Conservation (phyloP, 1,284 basidiomycete species). For the Ceratobasidium papillatum region DNA sequence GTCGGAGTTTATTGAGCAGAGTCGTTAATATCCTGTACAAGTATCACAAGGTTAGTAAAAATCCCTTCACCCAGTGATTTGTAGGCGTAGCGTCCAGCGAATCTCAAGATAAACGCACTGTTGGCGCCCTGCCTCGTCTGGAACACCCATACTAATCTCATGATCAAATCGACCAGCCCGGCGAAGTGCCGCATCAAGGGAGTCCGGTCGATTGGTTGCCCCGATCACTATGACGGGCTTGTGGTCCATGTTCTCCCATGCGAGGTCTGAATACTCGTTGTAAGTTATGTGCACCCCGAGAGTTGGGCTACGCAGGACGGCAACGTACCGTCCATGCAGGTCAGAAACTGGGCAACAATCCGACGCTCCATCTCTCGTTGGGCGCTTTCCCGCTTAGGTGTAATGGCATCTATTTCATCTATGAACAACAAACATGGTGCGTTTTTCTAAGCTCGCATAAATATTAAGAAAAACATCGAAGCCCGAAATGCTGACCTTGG, state of each 20-base stretch:
- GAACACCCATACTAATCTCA: constrained; percentile 97
- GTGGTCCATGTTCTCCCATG: constrained; percentile 90
- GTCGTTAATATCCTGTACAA: constrained; percentile 78
- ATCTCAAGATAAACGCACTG: constrained; percentile 66
- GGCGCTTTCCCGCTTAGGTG: constrained; percentile 95
- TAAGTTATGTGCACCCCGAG: neutral
- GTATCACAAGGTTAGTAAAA: neutral
- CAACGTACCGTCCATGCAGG: constrained; percentile 91
- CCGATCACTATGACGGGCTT: constrained; percentile 95
- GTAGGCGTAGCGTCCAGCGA: neutral
- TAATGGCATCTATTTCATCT: constrained; percentile 98
- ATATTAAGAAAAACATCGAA: neutral
- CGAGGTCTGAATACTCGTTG: constrained; percentile 68
- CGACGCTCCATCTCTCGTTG: constrained; percentile 97
- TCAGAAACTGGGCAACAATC: constrained; percentile 96
- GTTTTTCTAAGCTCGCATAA: constrained; percentile 63
- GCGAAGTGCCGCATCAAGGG: constrained; percentile 90
- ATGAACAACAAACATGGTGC: constrained; percentile 93
- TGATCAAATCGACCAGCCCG: constrained; percentile 96
- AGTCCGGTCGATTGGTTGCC: constrained; percentile 95
- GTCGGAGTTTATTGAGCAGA: constrained; percentile 74
- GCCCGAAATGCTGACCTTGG: constrained; percentile 66
- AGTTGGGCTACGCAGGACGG: neutral
- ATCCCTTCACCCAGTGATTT: neutral
- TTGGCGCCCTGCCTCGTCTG: constrained; percentile 87